Percentiles rank a stretch among this genome's conserved stretches.
Conservation (phyloP, 2,329 filamentous ascomycete species). For the Pseudocercospora vitis region DNA sequence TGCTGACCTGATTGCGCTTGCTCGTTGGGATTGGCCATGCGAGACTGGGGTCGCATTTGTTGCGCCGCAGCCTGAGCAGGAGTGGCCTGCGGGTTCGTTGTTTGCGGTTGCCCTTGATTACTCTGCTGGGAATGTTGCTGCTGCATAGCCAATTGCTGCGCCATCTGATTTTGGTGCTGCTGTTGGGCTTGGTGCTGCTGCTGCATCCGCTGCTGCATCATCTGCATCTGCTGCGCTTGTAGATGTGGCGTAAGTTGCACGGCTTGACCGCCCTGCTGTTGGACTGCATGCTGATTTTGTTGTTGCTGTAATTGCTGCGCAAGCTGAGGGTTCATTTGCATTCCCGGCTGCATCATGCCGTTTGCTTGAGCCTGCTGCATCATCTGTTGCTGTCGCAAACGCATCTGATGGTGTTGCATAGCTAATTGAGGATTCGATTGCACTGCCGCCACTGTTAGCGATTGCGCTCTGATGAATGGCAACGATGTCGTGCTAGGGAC, state of each 20-base stretch:
- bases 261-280: conserved; percentile 23
- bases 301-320: conserved; percentile 44
- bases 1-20: conserved; percentile 34
- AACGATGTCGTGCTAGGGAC: not conserved
- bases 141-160: conserved; percentile 47
- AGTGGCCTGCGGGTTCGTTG: conserved; percentile 41
- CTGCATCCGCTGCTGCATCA: conserved; percentile 39
- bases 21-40: conserved; percentile 37
- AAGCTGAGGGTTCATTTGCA: conserved; percentile 39
- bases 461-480: not conserved
- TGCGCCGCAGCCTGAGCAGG: conserved; percentile 34
- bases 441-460: conserved; percentile 46
- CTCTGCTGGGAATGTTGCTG: conserved; percentile 52
- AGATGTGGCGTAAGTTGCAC: conserved; percentile 29
- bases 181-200: conserved; percentile 40
- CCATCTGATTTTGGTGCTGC: conserved; percentile 43
- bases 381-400: conserved; percentile 51
- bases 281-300: conserved; percentile 32
- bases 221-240: conserved; percentile 44
- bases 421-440: conserved; percentile 34
- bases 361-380: conserved; percentile 42
- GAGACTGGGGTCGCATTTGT: conserved; percentile 45
- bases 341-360: conserved; percentile 30
- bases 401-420: conserved; percentile 38
- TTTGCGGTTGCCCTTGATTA: conserved; percentile 48